These are phyloP conservation scores for Umbelopsis sp. DNA, from an alignment of 371 early-diverging fungal genomes.

Conservation along the genomic window DNA sequence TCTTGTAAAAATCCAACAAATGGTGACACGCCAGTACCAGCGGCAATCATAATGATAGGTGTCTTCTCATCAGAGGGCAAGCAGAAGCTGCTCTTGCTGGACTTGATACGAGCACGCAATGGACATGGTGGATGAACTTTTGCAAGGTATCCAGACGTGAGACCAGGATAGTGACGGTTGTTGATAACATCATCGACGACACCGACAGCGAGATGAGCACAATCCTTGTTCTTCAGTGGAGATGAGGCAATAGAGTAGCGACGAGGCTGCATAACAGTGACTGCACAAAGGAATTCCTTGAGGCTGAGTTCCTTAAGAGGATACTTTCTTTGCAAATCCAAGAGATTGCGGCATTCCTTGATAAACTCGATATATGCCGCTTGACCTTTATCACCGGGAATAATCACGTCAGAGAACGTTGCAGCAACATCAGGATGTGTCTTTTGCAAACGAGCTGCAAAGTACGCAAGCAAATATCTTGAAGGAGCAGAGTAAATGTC, in stretches of 20 bases:
- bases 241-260: constrained; percentile 47
- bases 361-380: constrained; percentile 33
- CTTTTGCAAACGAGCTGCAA: constrained; percentile 32
- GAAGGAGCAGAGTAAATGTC: constrained; percentile 39
- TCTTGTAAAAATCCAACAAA: constrained; percentile 73
- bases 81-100: constrained; percentile 28
- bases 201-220: constrained; percentile 30
- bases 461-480: constrained; percentile 26
- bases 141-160: constrained; percentile 28
- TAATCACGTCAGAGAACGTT: constrained; percentile 18
- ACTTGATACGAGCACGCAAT: constrained; percentile 30
- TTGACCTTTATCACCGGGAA: constrained; percentile 25
- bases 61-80: constrained; percentile 28
- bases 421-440: constrained; percentile 26
- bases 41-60: constrained; percentile 53
- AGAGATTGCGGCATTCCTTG: constrained; percentile 32
- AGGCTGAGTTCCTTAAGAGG: constrained; percentile 31
- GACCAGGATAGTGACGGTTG: constrained; percentile 27
- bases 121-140: constrained; percentile 9
- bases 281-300: constrained; percentile 33
- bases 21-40: constrained; percentile 85
- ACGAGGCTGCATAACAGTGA: constrained; percentile 38
- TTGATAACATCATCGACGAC: constrained; percentile 27
- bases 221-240: constrained; percentile 28
- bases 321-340: constrained; percentile 35